These are phyloP conservation scores for Pichia sp. DNA, from an alignment of 1,139 yeast genomes.

Conservation along the genomic window DNA sequence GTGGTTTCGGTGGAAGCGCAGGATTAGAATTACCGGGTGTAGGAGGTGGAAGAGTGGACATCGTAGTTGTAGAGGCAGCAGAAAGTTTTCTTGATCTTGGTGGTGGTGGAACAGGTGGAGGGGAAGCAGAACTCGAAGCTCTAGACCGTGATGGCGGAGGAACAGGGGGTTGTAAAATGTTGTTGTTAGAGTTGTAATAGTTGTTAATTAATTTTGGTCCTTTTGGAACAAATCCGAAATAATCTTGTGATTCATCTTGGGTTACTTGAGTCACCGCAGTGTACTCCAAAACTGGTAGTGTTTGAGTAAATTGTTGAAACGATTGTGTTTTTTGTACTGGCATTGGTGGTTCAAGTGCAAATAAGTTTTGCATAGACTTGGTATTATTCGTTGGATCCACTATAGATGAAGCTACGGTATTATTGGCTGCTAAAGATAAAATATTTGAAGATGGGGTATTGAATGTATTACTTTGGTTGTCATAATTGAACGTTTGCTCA, in stretches of 20 bases:
- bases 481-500: slow-evolving; percentile 17
- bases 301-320: neutral
- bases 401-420: neutral
- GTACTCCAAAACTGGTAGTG: neutral
- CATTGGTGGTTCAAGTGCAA: neutral
- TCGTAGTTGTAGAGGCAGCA: slow-evolving; percentile 15
- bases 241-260: slow-evolving; percentile 2
- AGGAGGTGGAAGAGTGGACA: slow-evolving; percentile 23
- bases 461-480: slow-evolving; percentile 1
- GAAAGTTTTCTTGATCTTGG: slow-evolving; percentile 21
- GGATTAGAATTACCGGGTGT: slow-evolving; percentile 24
- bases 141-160: slow-evolving; percentile 20
- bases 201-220: neutral
- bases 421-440: slow-evolving; percentile 11
- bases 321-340: neutral
- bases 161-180: slow-evolving; percentile 22
- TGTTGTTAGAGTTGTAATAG: neutral
- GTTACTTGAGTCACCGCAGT: neutral
- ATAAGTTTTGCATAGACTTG: neutral
- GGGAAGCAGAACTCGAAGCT: slow-evolving; percentile 13
- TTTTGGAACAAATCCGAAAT: slow-evolving; percentile 15
- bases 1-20: slow-evolving; percentile 36
- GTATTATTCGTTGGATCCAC: neutral
- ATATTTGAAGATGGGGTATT: slow-evolving; percentile 5
- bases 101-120: slow-evolving; percentile 30